A percentile compares a stretch with the other conserved stretches of the same genome.
Evolutionary conservation across 1,139 yeast species (phyloP).

Genomic region (Trichomonascaceae sp.): DNA sequence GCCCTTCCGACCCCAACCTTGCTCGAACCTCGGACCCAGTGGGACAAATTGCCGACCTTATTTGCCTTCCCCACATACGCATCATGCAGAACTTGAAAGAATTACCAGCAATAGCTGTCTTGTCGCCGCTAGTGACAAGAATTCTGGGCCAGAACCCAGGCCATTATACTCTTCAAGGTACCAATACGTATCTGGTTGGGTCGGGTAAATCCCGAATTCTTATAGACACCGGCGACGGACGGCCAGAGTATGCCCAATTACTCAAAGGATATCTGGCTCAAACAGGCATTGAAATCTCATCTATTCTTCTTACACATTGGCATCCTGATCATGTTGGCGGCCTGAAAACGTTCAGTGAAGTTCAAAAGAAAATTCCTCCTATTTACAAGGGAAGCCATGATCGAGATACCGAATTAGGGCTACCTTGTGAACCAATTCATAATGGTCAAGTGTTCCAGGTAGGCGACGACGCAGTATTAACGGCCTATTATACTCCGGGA

Average conservation of each 20-base stretch:
- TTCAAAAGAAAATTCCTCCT: neutral
- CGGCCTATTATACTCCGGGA: constrained; percentile 35
- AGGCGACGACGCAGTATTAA: constrained; percentile 28
- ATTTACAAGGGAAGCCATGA: constrained; percentile 1
- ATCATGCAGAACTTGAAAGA: constrained; percentile 5
- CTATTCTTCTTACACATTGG: constrained; percentile 36
- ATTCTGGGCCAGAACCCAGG: constrained; percentile 38
- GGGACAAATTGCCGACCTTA: neutral
- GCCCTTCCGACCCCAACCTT: neutral
- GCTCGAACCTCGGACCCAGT: neutral
- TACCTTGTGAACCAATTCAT: neutral
- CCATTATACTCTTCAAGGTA: constrained; percentile 36
- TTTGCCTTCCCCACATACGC: neutral
- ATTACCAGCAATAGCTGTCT: constrained; percentile 22
- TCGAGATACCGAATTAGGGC: neutral
- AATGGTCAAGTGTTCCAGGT: constrained; percentile 23
- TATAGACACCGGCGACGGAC: constrained; percentile 37
- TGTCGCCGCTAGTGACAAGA: constrained; percentile 35
- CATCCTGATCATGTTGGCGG: constrained; percentile 37
- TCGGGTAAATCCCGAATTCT: constrained; percentile 30
- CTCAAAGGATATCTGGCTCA: constrained; percentile 24
- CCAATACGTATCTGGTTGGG: constrained; percentile 38
- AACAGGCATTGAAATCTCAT: constrained; percentile 26
- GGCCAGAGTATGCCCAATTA: constrained; percentile 25
- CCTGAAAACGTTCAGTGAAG: constrained; percentile 18